Conservation (phyloP, 1,284 basidiomycete genomes). For the Sparassis latifolia region DNA sequence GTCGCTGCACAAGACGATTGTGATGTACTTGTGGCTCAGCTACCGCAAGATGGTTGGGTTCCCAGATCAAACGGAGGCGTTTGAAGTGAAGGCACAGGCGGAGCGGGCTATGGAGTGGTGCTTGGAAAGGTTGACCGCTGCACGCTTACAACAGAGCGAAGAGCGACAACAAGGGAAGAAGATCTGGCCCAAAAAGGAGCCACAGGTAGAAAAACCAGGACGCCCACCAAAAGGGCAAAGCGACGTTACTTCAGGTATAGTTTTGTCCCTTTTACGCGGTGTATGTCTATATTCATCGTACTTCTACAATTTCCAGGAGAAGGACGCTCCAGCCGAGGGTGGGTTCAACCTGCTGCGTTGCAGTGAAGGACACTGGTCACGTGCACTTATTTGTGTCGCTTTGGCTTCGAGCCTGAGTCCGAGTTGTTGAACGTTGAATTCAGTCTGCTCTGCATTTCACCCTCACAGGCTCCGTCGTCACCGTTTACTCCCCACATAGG, state of each 20-base stretch:
- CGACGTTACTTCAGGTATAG: no score
- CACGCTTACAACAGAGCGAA: background rate
- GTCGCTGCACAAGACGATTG: constrained; percentile 74
- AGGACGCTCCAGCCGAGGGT: no score
- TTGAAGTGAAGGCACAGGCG: constrained; percentile 53
- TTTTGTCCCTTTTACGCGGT: no score
- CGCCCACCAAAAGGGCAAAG: no score
- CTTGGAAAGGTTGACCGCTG: constrained; percentile 34
- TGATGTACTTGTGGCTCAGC: constrained; percentile 84
- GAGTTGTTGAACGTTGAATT: background rate
- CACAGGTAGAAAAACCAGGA: no score
- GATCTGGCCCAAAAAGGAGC: no score
- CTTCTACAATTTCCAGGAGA: no score
- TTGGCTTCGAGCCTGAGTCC: background rate
- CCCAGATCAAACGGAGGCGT: constrained; percentile 47
- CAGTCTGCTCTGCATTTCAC: background rate
- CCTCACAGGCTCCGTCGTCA: background rate
- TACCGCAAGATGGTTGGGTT: constrained; percentile 77
- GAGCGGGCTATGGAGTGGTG: constrained; percentile 70
- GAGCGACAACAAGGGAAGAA: no score
- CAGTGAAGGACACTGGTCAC: background rate
- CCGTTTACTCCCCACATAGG: constrained; percentile 4
- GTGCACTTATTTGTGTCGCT: background rate
- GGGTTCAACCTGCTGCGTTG: no score
- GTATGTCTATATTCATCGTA: no score